Base-by-base conservation (phyloP, 164 flowering plant species). In the Buxus sempervirens region DNA sequence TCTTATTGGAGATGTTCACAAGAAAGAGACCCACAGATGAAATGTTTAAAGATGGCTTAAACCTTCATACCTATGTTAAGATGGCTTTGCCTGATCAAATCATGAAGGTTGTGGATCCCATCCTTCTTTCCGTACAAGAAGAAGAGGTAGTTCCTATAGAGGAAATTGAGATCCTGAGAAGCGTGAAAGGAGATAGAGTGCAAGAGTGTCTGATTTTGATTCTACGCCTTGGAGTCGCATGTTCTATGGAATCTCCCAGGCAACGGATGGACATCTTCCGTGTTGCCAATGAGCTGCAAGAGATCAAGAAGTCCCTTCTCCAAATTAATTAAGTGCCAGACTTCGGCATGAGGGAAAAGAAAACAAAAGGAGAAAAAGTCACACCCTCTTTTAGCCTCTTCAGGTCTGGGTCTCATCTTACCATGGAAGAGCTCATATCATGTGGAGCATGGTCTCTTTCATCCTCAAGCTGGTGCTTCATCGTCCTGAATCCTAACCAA, bases 1-100 rank as follows among this genome's bases (percentile, higher is more conserved):
- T 81, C 0, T 36, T 81, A 51, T 36, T 81, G 62, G 82, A 76
- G 64, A 67, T 78, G 32, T 65, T 75, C 15, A 78, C 70, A 20
- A 79, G 81, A 13, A 81, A 51, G 54, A 65, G 72, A 57, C 82
- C 78, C 2, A 75, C 74, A 1, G 70, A 69, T 62, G 72, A 59
- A 4, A 60, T 60, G 66, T 73, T 69, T 36, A 67, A 63, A 42
- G 74, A 73, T 45, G 65, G 48, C 9, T 10, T 65, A 48, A 73
- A 16, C 54, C 70, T 76, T n/a, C 70, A 76, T 54, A 25, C 61
- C 16, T 68, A 42, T 25, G 67, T 58, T n/a, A 65, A 69, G 45
- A 61, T 24, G 68, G 71, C 64, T 26, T 27, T 68, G 20, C 70
- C 63, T n/a, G 66, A 22, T 0, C 32, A 8, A 32, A 72, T 68